Conservation (phyloP, 305 asterid species). For the Rubia balearica region DNA sequence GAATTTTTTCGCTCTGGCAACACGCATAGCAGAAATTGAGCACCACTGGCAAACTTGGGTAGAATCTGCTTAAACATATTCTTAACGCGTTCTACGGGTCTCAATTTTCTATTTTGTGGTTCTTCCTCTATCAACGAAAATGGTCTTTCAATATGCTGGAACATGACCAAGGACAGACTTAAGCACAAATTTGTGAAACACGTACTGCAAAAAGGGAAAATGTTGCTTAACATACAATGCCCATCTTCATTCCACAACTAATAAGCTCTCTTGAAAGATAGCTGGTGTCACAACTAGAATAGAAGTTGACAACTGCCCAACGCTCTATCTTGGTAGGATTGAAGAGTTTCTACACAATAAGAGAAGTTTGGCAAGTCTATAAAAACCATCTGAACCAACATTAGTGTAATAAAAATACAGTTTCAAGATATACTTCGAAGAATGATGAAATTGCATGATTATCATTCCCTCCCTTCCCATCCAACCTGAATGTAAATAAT, state of each 20-base stretch:
- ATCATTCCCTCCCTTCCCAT: background rate
- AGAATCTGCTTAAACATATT: slow-evolving; percentile 68
- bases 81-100: slow-evolving; percentile 74
- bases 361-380: slow-evolving; percentile 5
- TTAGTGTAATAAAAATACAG: background rate
- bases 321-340: slow-evolving; percentile 46
- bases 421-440: background rate
- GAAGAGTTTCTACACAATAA: slow-evolving; percentile 52
- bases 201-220: slow-evolving; percentile 16
- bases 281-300: slow-evolving; percentile 66
- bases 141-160: slow-evolving; percentile 78
- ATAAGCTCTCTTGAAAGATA: slow-evolving; percentile 81
- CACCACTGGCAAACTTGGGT: slow-evolving; percentile 51
- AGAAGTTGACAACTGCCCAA: slow-evolving; percentile 93
- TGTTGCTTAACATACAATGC: slow-evolving; percentile 57
- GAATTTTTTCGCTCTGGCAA: slow-evolving; percentile 79
- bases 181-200: slow-evolving; percentile 15
- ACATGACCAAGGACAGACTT: slow-evolving; percentile 14
- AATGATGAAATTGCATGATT: background rate
- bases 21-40: slow-evolving; percentile 74
- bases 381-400: background rate
- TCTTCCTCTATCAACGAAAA: slow-evolving; percentile 82
- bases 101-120: slow-evolving; percentile 43
- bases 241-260: slow-evolving; percentile 72
- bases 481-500: background rate